Conservation (phyloP, 768 basidiomycete species). For the Saitozyma sp. region DNA sequence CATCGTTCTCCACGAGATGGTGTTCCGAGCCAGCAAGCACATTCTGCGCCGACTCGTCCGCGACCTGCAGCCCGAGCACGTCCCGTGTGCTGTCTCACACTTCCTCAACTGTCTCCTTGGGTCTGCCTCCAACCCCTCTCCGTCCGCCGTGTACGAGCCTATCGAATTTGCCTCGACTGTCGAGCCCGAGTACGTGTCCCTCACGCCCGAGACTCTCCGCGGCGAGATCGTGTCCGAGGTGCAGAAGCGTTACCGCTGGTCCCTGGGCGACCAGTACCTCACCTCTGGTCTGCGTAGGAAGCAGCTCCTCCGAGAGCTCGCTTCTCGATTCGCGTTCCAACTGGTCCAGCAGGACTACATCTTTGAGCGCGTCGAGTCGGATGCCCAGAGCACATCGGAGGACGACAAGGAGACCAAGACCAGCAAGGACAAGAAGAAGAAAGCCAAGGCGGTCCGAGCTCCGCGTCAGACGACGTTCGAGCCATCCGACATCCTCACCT, state of each 20-base stretch:
- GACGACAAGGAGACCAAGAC: slow-evolving; percentile 28
- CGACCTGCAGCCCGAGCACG: slow-evolving; percentile 49
- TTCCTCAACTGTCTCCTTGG: slow-evolving; percentile 58
- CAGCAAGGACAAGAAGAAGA: slow-evolving; percentile 40
- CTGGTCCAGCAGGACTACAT: slow-evolving; percentile 53
- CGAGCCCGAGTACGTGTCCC: slow-evolving; percentile 50
- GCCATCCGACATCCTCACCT: slow-evolving; percentile 54
- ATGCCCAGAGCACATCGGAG: slow-evolving; percentile 4
- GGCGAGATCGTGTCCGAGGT: slow-evolving; percentile 48
- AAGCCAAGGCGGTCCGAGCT: slow-evolving; percentile 10
- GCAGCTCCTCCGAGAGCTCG: slow-evolving; percentile 55
- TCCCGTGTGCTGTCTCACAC: slow-evolving; percentile 53
- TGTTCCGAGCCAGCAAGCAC: slow-evolving; percentile 55
- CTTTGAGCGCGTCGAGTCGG: slow-evolving; percentile 31
- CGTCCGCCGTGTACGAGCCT: slow-evolving; percentile 49
- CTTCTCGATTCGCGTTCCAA: slow-evolving; percentile 53
- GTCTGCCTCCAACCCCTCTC: slow-evolving; percentile 41
- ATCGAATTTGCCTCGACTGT: slow-evolving; percentile 31
- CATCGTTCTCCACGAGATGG: slow-evolving; percentile 55
- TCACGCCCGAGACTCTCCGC: slow-evolving; percentile 52
- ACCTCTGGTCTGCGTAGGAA: slow-evolving; percentile 41
- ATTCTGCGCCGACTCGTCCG: slow-evolving; percentile 51
- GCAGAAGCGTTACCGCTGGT: slow-evolving; percentile 52
- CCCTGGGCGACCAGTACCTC: slow-evolving; percentile 44
- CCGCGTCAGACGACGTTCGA: slow-evolving; percentile 45